Conservation (phyloP, 768 basidiomycete genomes). For the Lentinula edodes region DNA sequence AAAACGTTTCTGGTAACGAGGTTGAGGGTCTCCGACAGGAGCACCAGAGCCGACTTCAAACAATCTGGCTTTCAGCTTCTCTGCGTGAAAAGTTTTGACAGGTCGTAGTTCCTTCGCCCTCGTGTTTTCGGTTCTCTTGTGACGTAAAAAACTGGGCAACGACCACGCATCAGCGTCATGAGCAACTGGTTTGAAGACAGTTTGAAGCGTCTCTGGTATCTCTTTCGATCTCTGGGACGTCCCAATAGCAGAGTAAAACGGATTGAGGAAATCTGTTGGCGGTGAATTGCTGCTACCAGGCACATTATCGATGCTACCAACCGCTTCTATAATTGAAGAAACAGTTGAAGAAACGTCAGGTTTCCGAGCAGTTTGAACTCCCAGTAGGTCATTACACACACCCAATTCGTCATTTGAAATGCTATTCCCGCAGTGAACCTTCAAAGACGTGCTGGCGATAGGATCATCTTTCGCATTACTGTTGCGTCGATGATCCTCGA, state of each 20-base stretch:
- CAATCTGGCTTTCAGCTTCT: background rate
- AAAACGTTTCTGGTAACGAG: background rate
- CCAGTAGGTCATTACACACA: background rate
- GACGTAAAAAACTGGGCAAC: slow-evolving; percentile 3
- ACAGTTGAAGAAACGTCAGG: background rate
- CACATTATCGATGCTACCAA: background rate
- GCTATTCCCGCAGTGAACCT: background rate
- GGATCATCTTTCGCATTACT: background rate
- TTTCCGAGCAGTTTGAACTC: background rate
- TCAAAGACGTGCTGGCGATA: background rate
- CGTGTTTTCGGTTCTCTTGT: background rate
- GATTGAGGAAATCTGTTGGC: background rate
- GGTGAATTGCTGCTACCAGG: background rate
- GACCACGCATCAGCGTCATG: slow-evolving; percentile 3
- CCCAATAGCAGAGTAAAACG: no score
- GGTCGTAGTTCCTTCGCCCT: background rate
- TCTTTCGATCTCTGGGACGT: background rate
- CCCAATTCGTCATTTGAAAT: background rate
- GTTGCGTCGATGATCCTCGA: background rate
- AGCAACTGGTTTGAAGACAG: background rate
- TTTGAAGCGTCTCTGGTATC: background rate
- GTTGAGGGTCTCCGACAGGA: background rate
- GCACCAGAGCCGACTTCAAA: background rate
- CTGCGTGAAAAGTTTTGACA: background rate
- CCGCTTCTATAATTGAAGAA: background rate